phyloP scores from a whole-genome alignment of 441 rosid species.

The Gossypium davidsonii region DNA sequence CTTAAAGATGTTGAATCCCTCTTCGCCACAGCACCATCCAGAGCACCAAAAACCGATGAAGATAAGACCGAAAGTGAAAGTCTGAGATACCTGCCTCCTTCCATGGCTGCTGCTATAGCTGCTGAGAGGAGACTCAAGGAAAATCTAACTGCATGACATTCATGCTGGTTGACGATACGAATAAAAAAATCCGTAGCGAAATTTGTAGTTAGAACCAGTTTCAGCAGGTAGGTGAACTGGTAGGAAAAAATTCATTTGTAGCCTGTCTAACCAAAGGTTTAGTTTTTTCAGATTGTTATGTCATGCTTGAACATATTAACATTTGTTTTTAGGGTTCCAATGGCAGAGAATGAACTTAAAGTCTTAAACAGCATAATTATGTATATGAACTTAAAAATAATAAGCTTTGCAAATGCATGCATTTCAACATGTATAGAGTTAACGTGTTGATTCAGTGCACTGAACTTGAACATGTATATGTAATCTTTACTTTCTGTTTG shows the following conservation, averaged over 20 bases:
- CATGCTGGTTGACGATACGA: background rate
- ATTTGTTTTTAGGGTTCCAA: background rate
- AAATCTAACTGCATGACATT: slow-evolving; percentile 20
- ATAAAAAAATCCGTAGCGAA: background rate
- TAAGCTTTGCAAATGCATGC: background rate
- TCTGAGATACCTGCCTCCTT: slow-evolving; percentile 69
- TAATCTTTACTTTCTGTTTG: background rate
- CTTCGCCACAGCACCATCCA: slow-evolving; percentile 32
- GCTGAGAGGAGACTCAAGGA: slow-evolving; percentile 77
- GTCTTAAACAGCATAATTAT: background rate
- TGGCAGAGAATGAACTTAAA: background rate
- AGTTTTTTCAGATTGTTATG: background rate
- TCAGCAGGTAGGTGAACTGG: background rate
- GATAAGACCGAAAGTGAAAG: slow-evolving; percentile 26
- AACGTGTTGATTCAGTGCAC: background rate
- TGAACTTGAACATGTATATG: background rate
- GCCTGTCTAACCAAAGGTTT: background rate
- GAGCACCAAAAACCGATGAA: slow-evolving; percentile 27
- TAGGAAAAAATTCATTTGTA: background rate
- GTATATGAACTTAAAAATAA: background rate
- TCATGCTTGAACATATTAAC: slow-evolving; percentile 1
- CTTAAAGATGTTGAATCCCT: slow-evolving; percentile 77
- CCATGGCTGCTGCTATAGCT: slow-evolving; percentile 77
- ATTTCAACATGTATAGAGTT: background rate
- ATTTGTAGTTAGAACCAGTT: background rate